Evolutionary conservation across 495 filamentous ascomycete species (phyloP), one percentile per base, ranked within the genome.

Genomic region (Entonaema liquescens): DNA sequence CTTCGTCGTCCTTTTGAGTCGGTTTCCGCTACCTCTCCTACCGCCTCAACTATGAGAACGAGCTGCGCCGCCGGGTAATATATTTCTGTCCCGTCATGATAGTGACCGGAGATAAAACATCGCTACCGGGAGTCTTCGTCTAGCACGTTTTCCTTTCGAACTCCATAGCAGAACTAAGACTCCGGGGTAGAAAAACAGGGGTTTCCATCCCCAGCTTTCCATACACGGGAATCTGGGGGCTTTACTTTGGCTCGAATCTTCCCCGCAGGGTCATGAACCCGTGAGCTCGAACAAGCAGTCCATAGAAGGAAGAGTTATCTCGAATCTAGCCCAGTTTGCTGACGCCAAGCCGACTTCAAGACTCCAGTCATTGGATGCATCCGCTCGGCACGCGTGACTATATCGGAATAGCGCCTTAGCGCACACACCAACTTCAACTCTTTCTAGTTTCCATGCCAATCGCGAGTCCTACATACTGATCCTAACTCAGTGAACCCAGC

Each of bases 111-210:
- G 44, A 21, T 9, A 52, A 26, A 15, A 2, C 31, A 5, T 57
- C 56, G 52, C 31, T 23, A 53, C 36, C 23, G 7, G 11, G 5
- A 44, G n/a, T 25, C 19, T 1, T 44, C 19, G 28, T 13, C 59
- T 66, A 3, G 40, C 57, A 66, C 40, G 57, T 71, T 62, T 50
- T 65, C 17, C 38, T 29, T 31, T 28, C 2, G 5, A 33, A 70
- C 56, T 35, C 52, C 52, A 40, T 23, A 56, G 52, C 13, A 25
- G 33, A 56, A 61, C 44, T 49, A 36, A 65, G 55, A 65, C 31
- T 68, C 55, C 38, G 70, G 70, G 65, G 64, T 68, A 72, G 65
- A 29, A 11, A 2, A 54, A 61, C 70, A 42, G 54, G 70, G 70
- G 15, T 35, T 9, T 9, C n/a, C n/a, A 56, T 40, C 26, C 31